These are phyloP conservation scores for Aegilops speltoides DNA, from an alignment of 176 grass and related monocot species.

Conservation along the genomic window DNA sequence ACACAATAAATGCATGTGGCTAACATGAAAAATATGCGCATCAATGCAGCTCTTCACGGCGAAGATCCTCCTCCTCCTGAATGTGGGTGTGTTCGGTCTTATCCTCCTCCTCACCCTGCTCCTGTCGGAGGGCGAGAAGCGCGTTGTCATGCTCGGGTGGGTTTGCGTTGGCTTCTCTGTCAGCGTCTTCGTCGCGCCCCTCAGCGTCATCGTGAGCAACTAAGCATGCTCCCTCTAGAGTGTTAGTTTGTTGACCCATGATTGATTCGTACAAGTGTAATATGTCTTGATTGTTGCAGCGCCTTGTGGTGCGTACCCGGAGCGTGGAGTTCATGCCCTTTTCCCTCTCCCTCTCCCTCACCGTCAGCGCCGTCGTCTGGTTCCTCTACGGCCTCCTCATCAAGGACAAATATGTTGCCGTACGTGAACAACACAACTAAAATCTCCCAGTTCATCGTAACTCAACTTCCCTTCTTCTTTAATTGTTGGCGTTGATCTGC, in stretches of 20 bases:
- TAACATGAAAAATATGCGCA: not conserved
- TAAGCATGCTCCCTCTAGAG: not conserved
- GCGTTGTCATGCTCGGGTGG: constrained; percentile 9
- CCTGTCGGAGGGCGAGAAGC: constrained; percentile 24
- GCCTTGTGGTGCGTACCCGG: not conserved
- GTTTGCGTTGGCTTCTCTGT: not conserved
- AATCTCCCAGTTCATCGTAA: not conserved
- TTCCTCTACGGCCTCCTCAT: not conserved
- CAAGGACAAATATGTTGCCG: not conserved
- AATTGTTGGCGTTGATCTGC: not conserved
- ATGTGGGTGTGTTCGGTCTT: constrained; percentile 31
- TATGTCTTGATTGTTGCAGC: too few relatives aligned
- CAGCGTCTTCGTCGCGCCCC: not conserved
- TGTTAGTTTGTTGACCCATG: not conserved
- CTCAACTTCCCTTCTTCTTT: not conserved
- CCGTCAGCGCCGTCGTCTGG: not conserved
- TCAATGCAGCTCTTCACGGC: constrained; percentile 56
- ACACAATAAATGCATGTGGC: too few relatives aligned
- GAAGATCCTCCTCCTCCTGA: constrained; percentile 34
- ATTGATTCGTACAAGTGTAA: not conserved
- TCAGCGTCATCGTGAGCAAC: not conserved
- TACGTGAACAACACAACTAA: too few relatives aligned
- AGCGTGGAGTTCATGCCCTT: not conserved
- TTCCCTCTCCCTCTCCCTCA: not conserved
- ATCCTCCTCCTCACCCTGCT: constrained; percentile 72